Evolutionary conservation across 768 basidiomycete species (phyloP).

Genomic region (Pholiota microspora): DNA sequence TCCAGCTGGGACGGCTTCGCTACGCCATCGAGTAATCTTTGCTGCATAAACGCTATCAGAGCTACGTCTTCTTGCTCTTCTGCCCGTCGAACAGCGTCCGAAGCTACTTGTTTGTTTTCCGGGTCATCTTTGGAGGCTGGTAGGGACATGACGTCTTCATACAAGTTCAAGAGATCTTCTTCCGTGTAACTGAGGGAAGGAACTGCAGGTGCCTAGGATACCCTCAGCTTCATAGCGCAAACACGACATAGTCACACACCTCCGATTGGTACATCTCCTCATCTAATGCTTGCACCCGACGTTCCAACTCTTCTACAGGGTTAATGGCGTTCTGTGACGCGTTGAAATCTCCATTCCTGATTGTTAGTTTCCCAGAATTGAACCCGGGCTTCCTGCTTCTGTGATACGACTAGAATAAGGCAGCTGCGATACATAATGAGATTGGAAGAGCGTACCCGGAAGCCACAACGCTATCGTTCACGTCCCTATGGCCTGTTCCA

Average conservation of each 20-base stretch:
- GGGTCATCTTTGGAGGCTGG: slow-evolving; percentile 15
- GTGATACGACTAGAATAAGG: not conserved
- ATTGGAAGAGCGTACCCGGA: not conserved
- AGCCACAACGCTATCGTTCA: not conserved
- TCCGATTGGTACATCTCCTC: slow-evolving; percentile 32
- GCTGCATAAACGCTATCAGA: slow-evolving; percentile 31
- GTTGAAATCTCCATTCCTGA: not conserved
- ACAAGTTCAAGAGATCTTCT: slow-evolving; percentile 38
- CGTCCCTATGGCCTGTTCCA: slow-evolving; percentile 3
- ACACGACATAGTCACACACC: slow-evolving; percentile 20
- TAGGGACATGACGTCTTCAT: slow-evolving; percentile 43
- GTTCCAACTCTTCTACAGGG: slow-evolving; percentile 31
- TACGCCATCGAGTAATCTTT: slow-evolving; percentile 27
- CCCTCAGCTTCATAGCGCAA: not conserved
- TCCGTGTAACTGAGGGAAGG: slow-evolving; percentile 39
- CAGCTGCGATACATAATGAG: not conserved
- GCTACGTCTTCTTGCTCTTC: slow-evolving; percentile 31
- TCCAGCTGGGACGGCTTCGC: slow-evolving; percentile 4
- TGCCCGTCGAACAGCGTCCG: slow-evolving; percentile 14
- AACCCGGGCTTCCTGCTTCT: not conserved
- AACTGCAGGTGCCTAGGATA: slow-evolving; percentile 27
- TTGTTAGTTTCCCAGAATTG: slow-evolving; percentile 5
- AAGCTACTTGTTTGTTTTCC: slow-evolving; percentile 9
- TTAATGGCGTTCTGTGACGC: slow-evolving; percentile 7
- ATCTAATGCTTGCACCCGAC: slow-evolving; percentile 34